Base-by-base conservation (phyloP, 2,329 filamentous ascomycete species). In the Sclerotinia borealis region DNA sequence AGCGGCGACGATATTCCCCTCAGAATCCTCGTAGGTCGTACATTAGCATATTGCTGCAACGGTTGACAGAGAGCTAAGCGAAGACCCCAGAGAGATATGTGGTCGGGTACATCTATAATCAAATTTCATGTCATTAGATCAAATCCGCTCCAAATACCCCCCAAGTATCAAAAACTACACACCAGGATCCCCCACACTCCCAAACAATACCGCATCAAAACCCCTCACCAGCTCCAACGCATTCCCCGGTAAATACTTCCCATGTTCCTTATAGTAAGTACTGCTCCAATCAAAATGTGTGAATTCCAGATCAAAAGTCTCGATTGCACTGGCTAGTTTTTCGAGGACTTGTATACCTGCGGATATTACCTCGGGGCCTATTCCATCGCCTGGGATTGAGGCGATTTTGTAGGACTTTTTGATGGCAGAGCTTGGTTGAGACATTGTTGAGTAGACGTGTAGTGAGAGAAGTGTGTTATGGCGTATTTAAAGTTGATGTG, bases 1-100 rank as follows among this genome's bases (percentile, higher is more conserved):
- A 88, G 77, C 0, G 85, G 85, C 0, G 84, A 85, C 65, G 79
- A 75, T 0, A 81, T 84, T 27, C 85, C 85, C 17, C 79, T 79
- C 61, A 88, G 80, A 39, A 86, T 80, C 41, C 80, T 79, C 0
- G 83, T 86, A 0, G 85, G 86, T 5, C 86, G 80, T 1, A 89
- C 82, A 69, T 89, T 89, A 64, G 85, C 85, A 68, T 87, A 89
- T 70, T 88, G 85, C 68, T 88, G 85, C 55, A 88, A 76, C 15
- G 81, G 78, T 68, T 87, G 84, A 68, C 86, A 83, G 67, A 89
- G 85, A 1, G 85, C 83, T 1, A 89, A 78, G 39, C 85, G 83
- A 17, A 89, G 78, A 34, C 79, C 78, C 86, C 86, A 88, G 25
- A 89, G 82, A 0, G 84, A 86, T 67, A 88, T 85, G 68, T 88